A percentile compares a stretch with the other conserved stretches of the same genome.
Conservation (phyloP, 805 yeast genomes). For the Candida morakotiae region DNA sequence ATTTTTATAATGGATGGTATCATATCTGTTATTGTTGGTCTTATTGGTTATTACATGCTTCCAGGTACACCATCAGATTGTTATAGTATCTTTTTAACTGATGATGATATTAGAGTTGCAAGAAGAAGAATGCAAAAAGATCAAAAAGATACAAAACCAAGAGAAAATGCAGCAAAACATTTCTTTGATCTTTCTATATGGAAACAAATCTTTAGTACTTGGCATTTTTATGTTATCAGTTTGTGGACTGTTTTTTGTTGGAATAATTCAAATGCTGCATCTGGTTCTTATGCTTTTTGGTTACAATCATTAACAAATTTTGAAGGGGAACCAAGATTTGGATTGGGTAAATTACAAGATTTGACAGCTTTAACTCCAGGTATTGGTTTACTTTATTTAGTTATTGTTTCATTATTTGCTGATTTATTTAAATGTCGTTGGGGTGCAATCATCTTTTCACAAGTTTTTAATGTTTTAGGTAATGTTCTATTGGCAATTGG, state of each 20-base stretch:
- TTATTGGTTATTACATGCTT: slow-evolving; percentile 49
- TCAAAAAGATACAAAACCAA: slow-evolving; percentile 18
- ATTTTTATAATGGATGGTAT: slow-evolving; percentile 63
- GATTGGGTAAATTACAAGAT: slow-evolving; percentile 33
- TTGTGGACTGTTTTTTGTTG: slow-evolving; percentile 57
- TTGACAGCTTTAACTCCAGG: slow-evolving; percentile 46
- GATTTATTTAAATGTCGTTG: slow-evolving; percentile 46
- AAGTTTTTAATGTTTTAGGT: slow-evolving; percentile 50
- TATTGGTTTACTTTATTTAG: slow-evolving; percentile 37
- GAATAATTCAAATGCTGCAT: slow-evolving; percentile 52
- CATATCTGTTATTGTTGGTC: slow-evolving; percentile 54
- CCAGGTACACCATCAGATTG: slow-evolving; percentile 63
- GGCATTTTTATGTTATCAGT: slow-evolving; percentile 58
- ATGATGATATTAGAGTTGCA: slow-evolving; percentile 33
- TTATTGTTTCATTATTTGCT: slow-evolving; percentile 32
- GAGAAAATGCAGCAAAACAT: slow-evolving; percentile 19
- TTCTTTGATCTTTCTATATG: slow-evolving; percentile 45
- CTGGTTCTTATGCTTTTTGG: slow-evolving; percentile 53
- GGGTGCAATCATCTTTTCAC: slow-evolving; percentile 51
- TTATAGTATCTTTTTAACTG: slow-evolving; percentile 29
- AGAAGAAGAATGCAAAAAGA: slow-evolving; percentile 22
- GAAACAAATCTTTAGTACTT: slow-evolving; percentile 48
- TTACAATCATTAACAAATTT: slow-evolving; percentile 31
- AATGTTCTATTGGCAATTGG: slow-evolving; percentile 54
- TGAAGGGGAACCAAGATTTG: slow-evolving; percentile 20